phyloP scores from a whole-genome alignment of 2,329 filamentous ascomycete species.

The Coniella lustricola region DNA sequence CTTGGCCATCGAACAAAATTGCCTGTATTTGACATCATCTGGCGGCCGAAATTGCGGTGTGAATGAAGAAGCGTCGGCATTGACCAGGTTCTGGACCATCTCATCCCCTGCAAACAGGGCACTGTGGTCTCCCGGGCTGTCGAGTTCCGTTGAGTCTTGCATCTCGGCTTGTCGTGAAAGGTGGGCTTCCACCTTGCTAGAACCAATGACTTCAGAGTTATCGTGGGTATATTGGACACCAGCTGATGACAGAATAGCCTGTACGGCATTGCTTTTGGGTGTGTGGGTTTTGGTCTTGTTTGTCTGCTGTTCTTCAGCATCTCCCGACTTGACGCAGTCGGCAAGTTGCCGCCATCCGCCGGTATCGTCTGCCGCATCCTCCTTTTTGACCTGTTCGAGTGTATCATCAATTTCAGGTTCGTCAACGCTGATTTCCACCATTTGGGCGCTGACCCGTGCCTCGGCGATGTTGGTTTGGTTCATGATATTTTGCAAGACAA shows the following conservation, averaged over 20 bases:
- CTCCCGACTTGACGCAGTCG: conserved; percentile 44
- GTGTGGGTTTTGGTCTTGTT: conserved; percentile 30
- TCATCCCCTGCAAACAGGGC: conserved; percentile 52
- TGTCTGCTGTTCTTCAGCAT: conserved; percentile 30
- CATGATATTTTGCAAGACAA: conserved; percentile 87
- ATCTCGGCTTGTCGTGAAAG: conserved; percentile 71
- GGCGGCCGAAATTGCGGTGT: conserved; percentile 63
- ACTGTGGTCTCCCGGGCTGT: conserved; percentile 33
- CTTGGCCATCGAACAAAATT: conserved; percentile 86
- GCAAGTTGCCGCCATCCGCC: conserved; percentile 69
- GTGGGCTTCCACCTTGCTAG: conserved; percentile 82
- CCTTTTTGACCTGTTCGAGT: conserved; percentile 34
- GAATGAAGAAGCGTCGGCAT: conserved; percentile 16
- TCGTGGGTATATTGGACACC: conserved; percentile 95
- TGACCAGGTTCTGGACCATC: conserved; percentile 25
- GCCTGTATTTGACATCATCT: conserved; percentile 63
- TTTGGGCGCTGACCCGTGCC: conserved; percentile 73
- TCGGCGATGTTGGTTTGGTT: conserved; percentile 98
- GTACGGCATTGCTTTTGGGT: conserved; percentile 63
- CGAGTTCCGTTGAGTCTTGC: conserved; percentile 34
- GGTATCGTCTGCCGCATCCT: conserved; percentile 44
- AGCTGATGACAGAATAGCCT: conserved; percentile 79
- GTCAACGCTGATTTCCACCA: conserved; percentile 69
- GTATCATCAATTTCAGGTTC: conserved; percentile 41
- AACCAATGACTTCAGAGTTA: conserved; percentile 90